A percentile compares a stretch with the other conserved stretches of the same genome.
Evolutionary conservation across 768 basidiomycete species (phyloP).

Genomic region (Aureoboletus auriporus): DNA sequence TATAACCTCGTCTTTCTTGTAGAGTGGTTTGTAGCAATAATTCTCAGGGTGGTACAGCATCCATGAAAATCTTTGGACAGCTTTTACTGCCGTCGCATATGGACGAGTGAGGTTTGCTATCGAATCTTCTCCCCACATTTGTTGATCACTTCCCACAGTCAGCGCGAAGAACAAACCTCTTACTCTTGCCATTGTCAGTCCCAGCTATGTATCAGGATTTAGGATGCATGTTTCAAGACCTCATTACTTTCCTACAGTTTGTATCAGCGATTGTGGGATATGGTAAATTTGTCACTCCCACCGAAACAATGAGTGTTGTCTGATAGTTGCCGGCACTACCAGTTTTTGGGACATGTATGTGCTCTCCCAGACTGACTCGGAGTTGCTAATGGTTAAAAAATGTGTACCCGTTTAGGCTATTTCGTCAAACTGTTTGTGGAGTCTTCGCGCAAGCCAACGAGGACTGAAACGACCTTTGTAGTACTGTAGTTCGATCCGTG

Average conservation of each 20-base stretch:
- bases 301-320: not conserved
- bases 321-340: not conserved
- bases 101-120: constrained; percentile 8
- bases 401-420: not conserved
- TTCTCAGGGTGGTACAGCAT: too few relatives aligned
- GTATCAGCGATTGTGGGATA: not conserved
- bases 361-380: not conserved
- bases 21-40: constrained; percentile 5
- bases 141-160: constrained; percentile 1
- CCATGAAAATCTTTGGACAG: not conserved
- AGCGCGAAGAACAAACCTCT: constrained; percentile 13
- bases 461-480: not conserved
- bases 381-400: not conserved
- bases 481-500: constrained; percentile 1
- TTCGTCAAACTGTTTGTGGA: not conserved
- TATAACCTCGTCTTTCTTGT: not conserved
- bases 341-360: constrained; percentile 10
- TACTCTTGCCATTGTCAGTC: constrained; percentile 10
- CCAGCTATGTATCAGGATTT: not conserved
- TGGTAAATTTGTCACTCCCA: not conserved
- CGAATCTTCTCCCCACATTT: not conserved
- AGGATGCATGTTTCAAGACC: not conserved
- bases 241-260: constrained; percentile 5
- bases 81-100: constrained; percentile 14
- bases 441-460: not conserved